phyloP scores from a whole-genome alignment of 495 filamentous ascomycete species.

The Thermothielavioides terrestris region DNA sequence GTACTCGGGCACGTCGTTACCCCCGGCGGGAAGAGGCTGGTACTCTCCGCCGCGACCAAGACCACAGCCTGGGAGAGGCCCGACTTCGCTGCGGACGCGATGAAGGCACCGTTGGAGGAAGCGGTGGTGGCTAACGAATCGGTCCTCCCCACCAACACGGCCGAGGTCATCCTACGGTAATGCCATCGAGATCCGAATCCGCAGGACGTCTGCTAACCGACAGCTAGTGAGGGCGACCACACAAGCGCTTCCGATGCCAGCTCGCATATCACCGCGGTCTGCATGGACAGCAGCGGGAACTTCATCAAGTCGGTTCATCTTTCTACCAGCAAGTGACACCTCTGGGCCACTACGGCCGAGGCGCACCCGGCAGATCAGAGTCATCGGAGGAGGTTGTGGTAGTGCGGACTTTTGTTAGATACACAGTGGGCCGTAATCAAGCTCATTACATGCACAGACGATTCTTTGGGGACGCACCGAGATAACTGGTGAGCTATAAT shows the following conservation, averaged over 20 bases:
- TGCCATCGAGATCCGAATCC: conserved; percentile 3
- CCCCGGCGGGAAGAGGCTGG: conserved; percentile 5
- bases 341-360: neutral
- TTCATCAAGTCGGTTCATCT: conserved; percentile 8
- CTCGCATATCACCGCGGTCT: conserved; percentile 7
- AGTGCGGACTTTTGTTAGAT: conserved; percentile 3
- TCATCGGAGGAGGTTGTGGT: conserved; percentile 7
- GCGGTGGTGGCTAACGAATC: conserved; percentile 7
- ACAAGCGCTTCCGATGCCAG: conserved; percentile 6
- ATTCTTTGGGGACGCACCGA: too few species aligned
- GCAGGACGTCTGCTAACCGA: conserved; percentile 5
- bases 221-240: conserved; percentile 4
- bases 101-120: conserved; percentile 4
- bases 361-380: neutral
- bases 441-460: too few species aligned
- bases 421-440: neutral
- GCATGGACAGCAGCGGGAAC: conserved; percentile 3
- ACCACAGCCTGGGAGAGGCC: conserved; percentile 2
- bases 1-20: conserved; percentile 1
- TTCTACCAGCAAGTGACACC: conserved; percentile 3
- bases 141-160: conserved; percentile 4
- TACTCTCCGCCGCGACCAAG: conserved; percentile 8
- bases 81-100: conserved; percentile 3
- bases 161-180: conserved; percentile 7
- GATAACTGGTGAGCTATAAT: too few species aligned